Percentiles rank a stretch among this genome's conserved stretches.
These are phyloP conservation scores for Ustilago curta DNA, from an alignment of 1,284 basidiomycete species.

Conservation along the genomic window DNA sequence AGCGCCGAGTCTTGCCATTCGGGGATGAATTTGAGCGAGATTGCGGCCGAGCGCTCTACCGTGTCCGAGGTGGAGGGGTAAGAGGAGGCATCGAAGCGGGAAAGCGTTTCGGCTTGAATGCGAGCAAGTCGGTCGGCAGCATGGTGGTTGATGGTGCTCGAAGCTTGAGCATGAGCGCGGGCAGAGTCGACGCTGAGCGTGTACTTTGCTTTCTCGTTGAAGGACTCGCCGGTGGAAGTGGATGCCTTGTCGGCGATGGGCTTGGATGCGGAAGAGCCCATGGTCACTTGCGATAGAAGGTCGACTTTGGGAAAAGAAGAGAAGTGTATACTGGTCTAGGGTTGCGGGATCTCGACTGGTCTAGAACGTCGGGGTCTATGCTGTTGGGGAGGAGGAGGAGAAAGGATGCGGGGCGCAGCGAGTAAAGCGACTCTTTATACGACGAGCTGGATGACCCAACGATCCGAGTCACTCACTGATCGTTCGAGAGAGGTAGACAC, in stretches of 20 bases:
- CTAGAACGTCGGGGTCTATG: background rate
- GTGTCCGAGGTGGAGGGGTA: background rate
- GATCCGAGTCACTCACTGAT: constrained; percentile 6
- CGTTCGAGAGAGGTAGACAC: background rate
- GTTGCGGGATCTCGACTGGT: background rate
- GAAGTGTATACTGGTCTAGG: background rate
- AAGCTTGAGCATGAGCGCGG: constrained; percentile 8
- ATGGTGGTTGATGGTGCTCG: constrained; percentile 41
- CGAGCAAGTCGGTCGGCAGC: constrained; percentile 52
- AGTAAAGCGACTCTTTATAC: background rate
- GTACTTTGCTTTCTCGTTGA: constrained; percentile 37
- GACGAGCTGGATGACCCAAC: background rate
- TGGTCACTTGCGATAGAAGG: background rate
- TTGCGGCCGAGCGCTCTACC: constrained; percentile 14
- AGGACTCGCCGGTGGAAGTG: constrained; percentile 10
- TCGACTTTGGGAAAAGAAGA: no score
- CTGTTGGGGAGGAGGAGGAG: background rate
- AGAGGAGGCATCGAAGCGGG: constrained; percentile 7
- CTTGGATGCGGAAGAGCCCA: constrained; percentile 46
- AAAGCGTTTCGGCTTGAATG: constrained; percentile 52
- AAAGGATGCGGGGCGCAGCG: background rate
- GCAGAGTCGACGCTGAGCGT: constrained; percentile 22
- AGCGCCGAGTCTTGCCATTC: constrained; percentile 50
- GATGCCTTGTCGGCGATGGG: constrained; percentile 22
- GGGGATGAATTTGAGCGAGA: constrained; percentile 40